These are phyloP conservation scores for Fusarium virguliforme DNA, from an alignment of 2,329 filamentous ascomycete genomes.

Conservation along the genomic window DNA sequence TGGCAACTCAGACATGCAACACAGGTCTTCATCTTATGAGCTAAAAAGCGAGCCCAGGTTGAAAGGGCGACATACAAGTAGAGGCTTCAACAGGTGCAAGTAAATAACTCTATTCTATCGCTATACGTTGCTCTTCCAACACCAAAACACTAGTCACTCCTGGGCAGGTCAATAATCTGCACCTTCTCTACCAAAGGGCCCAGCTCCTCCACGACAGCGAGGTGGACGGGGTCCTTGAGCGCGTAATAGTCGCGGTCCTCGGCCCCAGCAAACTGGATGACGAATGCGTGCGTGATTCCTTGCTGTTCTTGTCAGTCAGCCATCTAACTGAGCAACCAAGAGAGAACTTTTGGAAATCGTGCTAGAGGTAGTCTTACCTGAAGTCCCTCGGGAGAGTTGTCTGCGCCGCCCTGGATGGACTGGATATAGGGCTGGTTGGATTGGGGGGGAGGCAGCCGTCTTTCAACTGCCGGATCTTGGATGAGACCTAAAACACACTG, in stretches of 20 bases:
- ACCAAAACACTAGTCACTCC: background rate
- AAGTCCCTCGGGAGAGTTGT: background rate
- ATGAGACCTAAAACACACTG: background rate
- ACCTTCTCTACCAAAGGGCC: conserved; percentile 65
- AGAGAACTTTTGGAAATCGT: too few species aligned
- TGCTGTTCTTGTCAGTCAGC: background rate
- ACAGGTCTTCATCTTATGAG: too few species aligned
- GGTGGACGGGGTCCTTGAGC: conserved; percentile 74
- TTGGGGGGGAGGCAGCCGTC: background rate
- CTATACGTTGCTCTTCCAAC: background rate
- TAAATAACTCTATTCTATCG: background rate
- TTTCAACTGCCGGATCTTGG: background rate
- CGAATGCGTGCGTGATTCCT: background rate
- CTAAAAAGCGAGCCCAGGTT: too few species aligned
- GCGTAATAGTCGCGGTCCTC: conserved; percentile 80
- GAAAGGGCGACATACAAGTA: background rate
- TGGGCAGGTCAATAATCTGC: conserved; percentile 71
- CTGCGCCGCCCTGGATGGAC: background rate
- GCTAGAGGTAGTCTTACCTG: background rate
- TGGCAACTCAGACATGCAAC: too few species aligned
- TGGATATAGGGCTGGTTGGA: background rate
- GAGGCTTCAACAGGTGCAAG: background rate
- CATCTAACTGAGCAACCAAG: background rate
- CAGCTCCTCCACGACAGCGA: conserved; percentile 69
- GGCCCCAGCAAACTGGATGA: conserved; percentile 71